Evolutionary conservation across 208 protist genomes (phyloP).

Genomic region (Wallacemonas sp.): DNA sequence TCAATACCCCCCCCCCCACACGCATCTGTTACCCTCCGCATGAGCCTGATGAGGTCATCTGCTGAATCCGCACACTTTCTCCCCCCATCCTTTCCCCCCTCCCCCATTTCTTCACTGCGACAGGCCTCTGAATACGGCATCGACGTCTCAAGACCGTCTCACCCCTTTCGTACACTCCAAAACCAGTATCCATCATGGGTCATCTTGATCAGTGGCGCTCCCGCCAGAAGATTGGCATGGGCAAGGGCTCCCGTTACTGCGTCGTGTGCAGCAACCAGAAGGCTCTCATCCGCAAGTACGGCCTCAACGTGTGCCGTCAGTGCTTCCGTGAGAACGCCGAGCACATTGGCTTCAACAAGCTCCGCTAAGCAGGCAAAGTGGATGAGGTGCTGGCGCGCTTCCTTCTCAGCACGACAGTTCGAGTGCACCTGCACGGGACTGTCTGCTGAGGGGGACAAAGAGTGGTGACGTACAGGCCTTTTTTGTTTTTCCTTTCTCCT

Average conservation of each 20-base stretch:
- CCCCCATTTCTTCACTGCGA: too few relatives aligned
- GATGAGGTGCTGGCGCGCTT: neutral
- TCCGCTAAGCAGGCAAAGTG: constrained; percentile 55
- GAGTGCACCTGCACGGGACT: too few relatives aligned
- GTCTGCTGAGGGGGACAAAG: too few relatives aligned
- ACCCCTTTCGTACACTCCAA: neutral
- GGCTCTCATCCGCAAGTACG: constrained; percentile 95
- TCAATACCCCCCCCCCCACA: too few relatives aligned
- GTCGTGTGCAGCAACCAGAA: constrained; percentile 93
- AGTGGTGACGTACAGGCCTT: neutral
- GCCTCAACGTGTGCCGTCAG: constrained; percentile 93
- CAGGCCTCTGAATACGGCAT: neutral
- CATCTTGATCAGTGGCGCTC: constrained; percentile 93
- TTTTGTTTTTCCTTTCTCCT: constrained; percentile 12
- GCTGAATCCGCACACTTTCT: too few relatives aligned
- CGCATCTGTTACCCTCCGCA: too few relatives aligned
- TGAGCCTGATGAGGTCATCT: too few relatives aligned
- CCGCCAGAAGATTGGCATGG: constrained; percentile 92
- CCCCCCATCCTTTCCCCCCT: too few relatives aligned
- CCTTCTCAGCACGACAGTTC: too few relatives aligned
- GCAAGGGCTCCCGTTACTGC: constrained; percentile 89
- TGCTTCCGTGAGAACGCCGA: constrained; percentile 94
- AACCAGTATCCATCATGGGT: constrained; percentile 53
- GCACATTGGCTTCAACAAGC: constrained; percentile 91
- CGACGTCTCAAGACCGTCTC: constrained; percentile 1